Evolutionary conservation across 1,284 basidiomycete species (phyloP), one percentile per base, ranked within the genome.

Genomic region (Malassezia sp.): DNA sequence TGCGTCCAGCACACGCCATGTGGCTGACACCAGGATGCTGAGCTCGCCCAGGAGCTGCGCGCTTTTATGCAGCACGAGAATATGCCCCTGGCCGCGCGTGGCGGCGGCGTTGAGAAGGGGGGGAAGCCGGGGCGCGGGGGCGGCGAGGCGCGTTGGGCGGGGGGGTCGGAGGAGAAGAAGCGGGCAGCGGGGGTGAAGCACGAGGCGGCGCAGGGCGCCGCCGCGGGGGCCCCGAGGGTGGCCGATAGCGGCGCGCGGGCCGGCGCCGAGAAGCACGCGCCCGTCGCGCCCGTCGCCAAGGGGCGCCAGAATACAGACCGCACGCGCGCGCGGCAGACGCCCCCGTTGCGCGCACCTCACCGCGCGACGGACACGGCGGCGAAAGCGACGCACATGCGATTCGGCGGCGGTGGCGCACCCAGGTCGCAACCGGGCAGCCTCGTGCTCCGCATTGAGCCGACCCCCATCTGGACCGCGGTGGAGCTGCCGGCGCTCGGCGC

Each of bases 391-490:
- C 59, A 58, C 42, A 52, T 58, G 45, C 45, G 56, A 10, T 62
- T 62, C 33, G 58, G 58, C 40, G 58, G 58, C 30, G 51, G 57
- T 54, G 49, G 17, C 49, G 48, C 18, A 48, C 42, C 38, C 47
- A 46, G 43, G 21, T 22, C 27, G 12, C n/a, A n/a, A 6, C 7
- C 31, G 3, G 17, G 7, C 3, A 15, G 29, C 14, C 33, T 43
- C 1, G 21, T 44, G n/a, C 52, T 64, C 18, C 50, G 55, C 15
- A 43, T 65, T 12, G 54, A 55, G 28, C 60, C 62, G 0, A 47
- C 51, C 4, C 56, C 62, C 0, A 47, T 55, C 1, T 65, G 62
- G 62, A 50, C 54, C 38, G 34, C 49, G 8, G 42, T 55, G 15
- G 26, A 39, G 1, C 23, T 61, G 9, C 55, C 57, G 5, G 36